These are phyloP conservation scores for Dendrobium huoshanense DNA, from an alignment of 106 monocot species.

Conservation along the genomic window DNA sequence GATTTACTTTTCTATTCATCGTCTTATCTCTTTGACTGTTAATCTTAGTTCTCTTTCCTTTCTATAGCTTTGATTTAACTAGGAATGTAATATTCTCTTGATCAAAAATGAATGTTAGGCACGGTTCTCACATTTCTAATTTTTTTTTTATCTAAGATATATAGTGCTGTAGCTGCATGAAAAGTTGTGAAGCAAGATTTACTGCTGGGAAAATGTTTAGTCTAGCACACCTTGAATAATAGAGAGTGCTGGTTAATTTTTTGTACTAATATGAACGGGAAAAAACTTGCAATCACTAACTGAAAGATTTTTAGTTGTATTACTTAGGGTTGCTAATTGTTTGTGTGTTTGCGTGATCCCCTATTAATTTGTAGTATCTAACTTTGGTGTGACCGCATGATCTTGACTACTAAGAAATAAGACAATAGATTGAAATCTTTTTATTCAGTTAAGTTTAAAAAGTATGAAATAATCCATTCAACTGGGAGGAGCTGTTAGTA, in stretches of 20 bases:
- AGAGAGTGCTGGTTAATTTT: not conserved
- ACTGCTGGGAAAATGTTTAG: not conserved
- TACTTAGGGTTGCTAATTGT: not conserved
- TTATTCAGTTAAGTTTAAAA: not conserved
- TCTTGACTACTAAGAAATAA: not conserved
- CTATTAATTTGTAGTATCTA: not conserved
- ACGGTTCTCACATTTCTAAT: too few species aligned
- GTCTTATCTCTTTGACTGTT: too few species aligned
- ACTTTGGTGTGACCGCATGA: not conserved
- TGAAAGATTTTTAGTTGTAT: not conserved
- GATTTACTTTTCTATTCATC: too few species aligned
- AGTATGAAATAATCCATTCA: not conserved
- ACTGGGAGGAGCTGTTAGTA: not conserved
- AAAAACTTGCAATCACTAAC: not conserved
- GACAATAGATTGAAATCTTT: not conserved
- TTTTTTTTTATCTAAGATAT: not conserved
- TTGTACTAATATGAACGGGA: not conserved
- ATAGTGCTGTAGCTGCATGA: not conserved
- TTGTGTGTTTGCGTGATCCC: not conserved
- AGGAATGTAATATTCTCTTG: too few species aligned
- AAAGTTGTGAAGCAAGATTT: not conserved
- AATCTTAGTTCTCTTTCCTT: too few species aligned
- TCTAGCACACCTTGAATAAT: not conserved
- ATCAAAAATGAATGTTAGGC: too few species aligned
- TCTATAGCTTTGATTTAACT: too few species aligned